Evolutionary conservation across 371 early-diverging fungal genomes (phyloP).

Genomic region (Syncephalastrum contaminatum): DNA sequence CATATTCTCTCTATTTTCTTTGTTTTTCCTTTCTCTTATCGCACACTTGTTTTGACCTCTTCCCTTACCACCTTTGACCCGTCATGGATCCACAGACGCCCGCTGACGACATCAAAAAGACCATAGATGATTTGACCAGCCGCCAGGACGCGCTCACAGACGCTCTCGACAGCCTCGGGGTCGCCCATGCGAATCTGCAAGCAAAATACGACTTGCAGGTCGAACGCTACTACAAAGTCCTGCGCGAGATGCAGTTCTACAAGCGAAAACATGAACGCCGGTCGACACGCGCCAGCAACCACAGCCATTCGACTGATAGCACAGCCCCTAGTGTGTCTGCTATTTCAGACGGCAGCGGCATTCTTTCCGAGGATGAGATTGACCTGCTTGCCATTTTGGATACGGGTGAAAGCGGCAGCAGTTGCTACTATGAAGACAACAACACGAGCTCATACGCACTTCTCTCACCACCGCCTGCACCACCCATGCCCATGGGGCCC

Average conservation of each 20-base stretch:
- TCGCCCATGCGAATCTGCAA: not conserved
- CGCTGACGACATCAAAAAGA: not conserved
- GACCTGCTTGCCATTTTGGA: too few relatives aligned
- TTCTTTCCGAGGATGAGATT: too few relatives aligned
- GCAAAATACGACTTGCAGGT: not conserved
- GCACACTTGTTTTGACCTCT: not conserved
- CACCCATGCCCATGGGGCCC: constrained; percentile 1
- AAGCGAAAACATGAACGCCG: constrained; percentile 7
- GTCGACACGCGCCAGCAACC: not conserved
- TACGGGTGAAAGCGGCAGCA: too few relatives aligned
- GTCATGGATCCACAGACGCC: not conserved
- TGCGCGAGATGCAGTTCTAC: constrained; percentile 18
- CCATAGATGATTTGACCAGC: not conserved
- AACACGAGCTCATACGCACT: not conserved
- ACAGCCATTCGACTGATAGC: too few relatives aligned
- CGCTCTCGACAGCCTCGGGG: too few relatives aligned
- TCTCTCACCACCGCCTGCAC: constrained; percentile 11
- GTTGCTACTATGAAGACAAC: too few relatives aligned
- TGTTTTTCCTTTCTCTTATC: not conserved
- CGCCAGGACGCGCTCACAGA: constrained; percentile 3
- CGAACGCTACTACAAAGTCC: constrained; percentile 15
- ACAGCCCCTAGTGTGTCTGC: too few relatives aligned
- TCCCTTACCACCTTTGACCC: not conserved
- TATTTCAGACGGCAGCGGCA: too few relatives aligned
- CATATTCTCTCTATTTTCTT: not conserved